Conservation (phyloP, 331 rosid genomes). For the Rosa hybrid region DNA sequence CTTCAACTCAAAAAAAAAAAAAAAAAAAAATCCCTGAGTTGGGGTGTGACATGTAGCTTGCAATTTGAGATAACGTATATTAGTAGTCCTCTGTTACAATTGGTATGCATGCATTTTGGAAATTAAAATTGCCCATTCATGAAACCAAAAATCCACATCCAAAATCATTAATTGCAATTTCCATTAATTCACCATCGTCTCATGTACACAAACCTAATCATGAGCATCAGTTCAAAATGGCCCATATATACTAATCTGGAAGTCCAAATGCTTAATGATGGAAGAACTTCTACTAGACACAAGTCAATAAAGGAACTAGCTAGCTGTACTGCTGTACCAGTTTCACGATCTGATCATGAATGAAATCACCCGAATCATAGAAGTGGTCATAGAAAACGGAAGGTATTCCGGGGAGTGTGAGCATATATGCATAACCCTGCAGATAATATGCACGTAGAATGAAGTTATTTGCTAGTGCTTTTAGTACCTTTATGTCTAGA, state of each 20-base stretch:
- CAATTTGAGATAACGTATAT: too few relatives aligned
- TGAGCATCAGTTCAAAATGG: too few relatives aligned
- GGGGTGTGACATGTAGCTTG: too few relatives aligned
- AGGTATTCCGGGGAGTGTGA: constrained; percentile 91
- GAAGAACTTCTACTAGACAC: constrained; percentile 6
- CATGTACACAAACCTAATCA: too few relatives aligned
- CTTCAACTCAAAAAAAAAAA: too few relatives aligned
- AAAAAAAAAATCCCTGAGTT: too few relatives aligned
- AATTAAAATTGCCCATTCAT: too few relatives aligned
- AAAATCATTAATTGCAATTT: too few relatives aligned
- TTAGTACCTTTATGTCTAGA: background rate
- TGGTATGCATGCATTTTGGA: too few relatives aligned
- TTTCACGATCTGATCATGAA: constrained; percentile 70
- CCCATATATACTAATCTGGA: background rate
- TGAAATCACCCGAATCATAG: constrained; percentile 61
- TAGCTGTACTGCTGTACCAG: constrained; percentile 45
- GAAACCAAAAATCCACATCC: too few relatives aligned
- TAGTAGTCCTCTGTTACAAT: too few relatives aligned
- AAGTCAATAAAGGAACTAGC: background rate
- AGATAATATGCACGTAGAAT: background rate
- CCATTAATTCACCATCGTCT: too few relatives aligned
- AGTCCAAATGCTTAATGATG: constrained; percentile 11
- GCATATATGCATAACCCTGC: constrained; percentile 91
- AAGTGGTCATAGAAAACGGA: constrained; percentile 89
- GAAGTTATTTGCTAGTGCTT: background rate